Percentiles rank a stretch among this genome's conserved stretches.
phyloP scores from a whole-genome alignment of 2,329 filamentous ascomycete genomes.

The Xylariaceae sp. region DNA sequence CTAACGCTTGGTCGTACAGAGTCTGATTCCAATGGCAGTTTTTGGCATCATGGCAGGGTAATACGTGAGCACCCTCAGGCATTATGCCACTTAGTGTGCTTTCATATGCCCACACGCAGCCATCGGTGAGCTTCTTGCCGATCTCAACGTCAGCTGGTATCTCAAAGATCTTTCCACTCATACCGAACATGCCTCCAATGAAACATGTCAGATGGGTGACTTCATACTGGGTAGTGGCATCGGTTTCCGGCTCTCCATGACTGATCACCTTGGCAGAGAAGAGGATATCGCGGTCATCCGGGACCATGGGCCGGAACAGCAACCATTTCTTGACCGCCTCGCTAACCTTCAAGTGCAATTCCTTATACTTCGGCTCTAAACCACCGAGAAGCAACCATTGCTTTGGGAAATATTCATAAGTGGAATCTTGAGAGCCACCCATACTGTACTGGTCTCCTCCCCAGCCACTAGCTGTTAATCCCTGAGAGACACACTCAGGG shows the following conservation, averaged over 20 bases:
- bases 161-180: conserved; percentile 69
- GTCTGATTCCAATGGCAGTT: conserved; percentile 62
- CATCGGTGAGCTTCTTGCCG: conserved; percentile 68
- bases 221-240: conserved; percentile 62
- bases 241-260: conserved; percentile 48
- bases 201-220: conserved; percentile 71
- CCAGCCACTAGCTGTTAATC: conserved; percentile 57
- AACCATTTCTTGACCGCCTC: conserved; percentile 75
- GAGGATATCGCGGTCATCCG: conserved; percentile 71
- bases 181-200: conserved; percentile 72
- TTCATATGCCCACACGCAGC: conserved; percentile 74
- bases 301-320: conserved; percentile 78
- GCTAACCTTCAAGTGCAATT: conserved; percentile 73
- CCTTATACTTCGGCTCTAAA: conserved; percentile 72
- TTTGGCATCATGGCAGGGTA: conserved; percentile 56
- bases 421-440: conserved; percentile 72
- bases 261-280: conserved; percentile 70
- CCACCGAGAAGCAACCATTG: conserved; percentile 81
- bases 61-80: conserved; percentile 61
- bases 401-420: conserved; percentile 75
- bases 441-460: conserved; percentile 61
- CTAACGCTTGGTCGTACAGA: conserved; percentile 56
- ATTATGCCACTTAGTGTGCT: conserved; percentile 67
- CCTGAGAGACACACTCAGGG: conserved; percentile 63
- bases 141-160: conserved; percentile 66